Conservation (phyloP, 768 basidiomycete species). For the Xerocomellus amylosporus region DNA sequence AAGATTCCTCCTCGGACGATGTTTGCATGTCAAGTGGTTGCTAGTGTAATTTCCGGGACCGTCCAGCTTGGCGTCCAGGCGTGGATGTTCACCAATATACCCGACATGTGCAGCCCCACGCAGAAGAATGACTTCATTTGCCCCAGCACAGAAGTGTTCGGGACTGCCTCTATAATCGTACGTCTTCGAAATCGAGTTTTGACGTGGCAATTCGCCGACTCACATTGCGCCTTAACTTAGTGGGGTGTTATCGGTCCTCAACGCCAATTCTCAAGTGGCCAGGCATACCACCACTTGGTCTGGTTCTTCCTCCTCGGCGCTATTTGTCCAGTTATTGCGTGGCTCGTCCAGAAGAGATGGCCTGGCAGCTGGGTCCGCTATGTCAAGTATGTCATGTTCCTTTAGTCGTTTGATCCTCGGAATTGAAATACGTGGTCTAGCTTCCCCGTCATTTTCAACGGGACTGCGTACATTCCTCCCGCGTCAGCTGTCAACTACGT, state of each 20-base stretch:
- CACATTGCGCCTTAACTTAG: background rate
- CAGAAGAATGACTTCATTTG: constrained; percentile 30
- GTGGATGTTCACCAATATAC: constrained; percentile 51
- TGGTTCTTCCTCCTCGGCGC: constrained; percentile 83
- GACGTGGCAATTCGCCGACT: background rate
- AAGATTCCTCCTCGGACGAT: constrained; percentile 64
- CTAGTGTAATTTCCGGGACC: constrained; percentile 58
- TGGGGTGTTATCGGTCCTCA: constrained; percentile 83
- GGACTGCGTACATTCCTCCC: constrained; percentile 61
- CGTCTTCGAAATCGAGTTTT: constrained; percentile 18
- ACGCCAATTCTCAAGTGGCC: constrained; percentile 68
- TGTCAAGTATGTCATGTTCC: constrained; percentile 50
- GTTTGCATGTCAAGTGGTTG: constrained; percentile 69
- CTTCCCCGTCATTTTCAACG: constrained; percentile 52
- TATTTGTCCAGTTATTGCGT: constrained; percentile 55
- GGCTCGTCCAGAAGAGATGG: constrained; percentile 52
- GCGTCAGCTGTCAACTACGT: constrained; percentile 65
- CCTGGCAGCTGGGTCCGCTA: constrained; percentile 64
- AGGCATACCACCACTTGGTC: constrained; percentile 58
- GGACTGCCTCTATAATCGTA: constrained; percentile 52
- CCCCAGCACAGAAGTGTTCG: constrained; percentile 43
- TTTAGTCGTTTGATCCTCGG: background rate
- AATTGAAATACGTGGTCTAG: constrained; percentile 25
- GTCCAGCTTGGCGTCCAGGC: constrained; percentile 63
- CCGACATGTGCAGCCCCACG: constrained; percentile 29